Evolutionary conservation across 495 filamentous ascomycete genomes (phyloP), one percentile per base, ranked within the genome.

Genomic region (Neurospora sp.): DNA sequence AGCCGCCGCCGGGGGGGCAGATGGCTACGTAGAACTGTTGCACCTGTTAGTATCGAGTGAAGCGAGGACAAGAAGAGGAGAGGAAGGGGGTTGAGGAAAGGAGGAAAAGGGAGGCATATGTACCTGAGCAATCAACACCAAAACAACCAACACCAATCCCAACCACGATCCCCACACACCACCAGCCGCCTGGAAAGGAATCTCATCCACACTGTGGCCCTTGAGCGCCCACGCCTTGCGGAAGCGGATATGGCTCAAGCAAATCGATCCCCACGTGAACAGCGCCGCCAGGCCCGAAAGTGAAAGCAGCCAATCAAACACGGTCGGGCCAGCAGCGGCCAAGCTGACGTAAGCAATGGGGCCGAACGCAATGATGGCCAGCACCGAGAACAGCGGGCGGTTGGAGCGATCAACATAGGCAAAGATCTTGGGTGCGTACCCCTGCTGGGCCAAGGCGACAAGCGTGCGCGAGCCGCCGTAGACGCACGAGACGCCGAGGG

Each of bases 211-310:
- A 9, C 82, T 87, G 79, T 85, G 88, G 20, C 89, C 91, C 27
- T 92, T 88, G 61, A 81, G 75, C 16, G 81, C 83, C 91, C 91
- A 94, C 17, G 89, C 90, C 37, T 73, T 75, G 37, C 90, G 88
- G 83, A 91, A 91, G 59, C 86, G 84, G 73, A 86, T 85, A 78
- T 94, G 92, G 3, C 91, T 87, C 17, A 93, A 77, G 79, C 88
- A 90, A 78, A 94, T 92, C 73, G 87, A 89, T 42, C 88, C 91
- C 89, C 90, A 94, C 65, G 89, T 89, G 81, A 93, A 93, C 72
- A 94, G 85, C 72, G 87, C 84, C 53, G 88, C 86, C 2, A 93
- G 85, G 74, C 90, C 91, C 5, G 90, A 92, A 12, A 94, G 81
- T 38, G 90, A 87, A 16, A 91, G 86, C 38, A 94, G 85, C 90